phyloP scores from a whole-genome alignment of 148 eudicot genomes.

The Camellia japonica region DNA sequence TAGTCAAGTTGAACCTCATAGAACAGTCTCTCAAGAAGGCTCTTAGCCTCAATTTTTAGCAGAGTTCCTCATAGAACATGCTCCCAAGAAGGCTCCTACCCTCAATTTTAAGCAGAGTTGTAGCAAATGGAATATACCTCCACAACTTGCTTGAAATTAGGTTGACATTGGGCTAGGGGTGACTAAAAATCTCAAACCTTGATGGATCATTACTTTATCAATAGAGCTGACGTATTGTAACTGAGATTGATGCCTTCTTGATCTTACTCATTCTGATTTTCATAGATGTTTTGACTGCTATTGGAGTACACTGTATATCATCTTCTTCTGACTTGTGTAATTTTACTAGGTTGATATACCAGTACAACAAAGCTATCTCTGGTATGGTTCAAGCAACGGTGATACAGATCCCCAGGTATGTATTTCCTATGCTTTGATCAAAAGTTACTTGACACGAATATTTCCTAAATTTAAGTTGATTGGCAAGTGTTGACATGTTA shows the following conservation, averaged over 20 bases:
- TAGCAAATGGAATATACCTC: background rate
- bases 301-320: background rate
- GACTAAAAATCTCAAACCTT: background rate
- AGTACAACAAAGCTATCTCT: constrained; percentile 62
- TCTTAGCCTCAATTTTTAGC: background rate
- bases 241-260: background rate
- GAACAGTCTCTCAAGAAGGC: background rate
- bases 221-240: background rate
- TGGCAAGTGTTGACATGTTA: background rate
- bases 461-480: background rate
- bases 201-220: background rate
- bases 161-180: background rate
- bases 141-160: background rate
- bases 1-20: background rate
- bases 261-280: background rate
- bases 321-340: constrained; percentile 3
- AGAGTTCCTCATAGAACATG: background rate
- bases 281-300: background rate
- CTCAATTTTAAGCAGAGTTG: background rate
- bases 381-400: constrained; percentile 48
- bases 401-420: constrained; percentile 47
- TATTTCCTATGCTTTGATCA: constrained; percentile 1
- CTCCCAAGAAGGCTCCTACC: background rate
- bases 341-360: constrained; percentile 57
- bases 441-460: background rate